These are phyloP conservation scores for Toxicodendron radicans DNA, from an alignment of 345 rosid species.

Conservation along the genomic window DNA sequence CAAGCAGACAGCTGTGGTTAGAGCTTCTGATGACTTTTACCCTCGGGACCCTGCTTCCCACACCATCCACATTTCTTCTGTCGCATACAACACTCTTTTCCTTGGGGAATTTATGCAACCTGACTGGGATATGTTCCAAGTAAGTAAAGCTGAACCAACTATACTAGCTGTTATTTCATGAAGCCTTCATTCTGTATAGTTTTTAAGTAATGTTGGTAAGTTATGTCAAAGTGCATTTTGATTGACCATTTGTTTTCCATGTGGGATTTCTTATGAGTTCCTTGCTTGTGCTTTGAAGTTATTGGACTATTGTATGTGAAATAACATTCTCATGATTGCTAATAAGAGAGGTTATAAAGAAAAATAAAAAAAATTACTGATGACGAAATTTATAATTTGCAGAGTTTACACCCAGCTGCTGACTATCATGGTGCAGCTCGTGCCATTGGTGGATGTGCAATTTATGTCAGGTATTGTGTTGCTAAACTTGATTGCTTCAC, in stretches of 20 bases:
- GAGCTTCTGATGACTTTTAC: slow-evolving; percentile 95
- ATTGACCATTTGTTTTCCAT: not conserved
- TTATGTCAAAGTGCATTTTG: not conserved
- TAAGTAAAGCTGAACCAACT: slow-evolving; percentile 37
- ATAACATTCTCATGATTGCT: not conserved
- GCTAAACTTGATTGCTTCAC: slow-evolving; percentile 9
- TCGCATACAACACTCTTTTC: slow-evolving; percentile 86
- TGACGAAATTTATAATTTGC: slow-evolving; percentile 29
- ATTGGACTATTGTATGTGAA: not conserved
- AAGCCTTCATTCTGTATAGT: not conserved
- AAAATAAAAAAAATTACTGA: not conserved
- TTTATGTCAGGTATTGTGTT: slow-evolving; percentile 78
- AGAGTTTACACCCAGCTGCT: slow-evolving; percentile 96
- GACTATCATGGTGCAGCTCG: slow-evolving; percentile 97
- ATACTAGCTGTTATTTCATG: not conserved
- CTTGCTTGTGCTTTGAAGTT: not conserved
- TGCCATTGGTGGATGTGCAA: slow-evolving; percentile 92
- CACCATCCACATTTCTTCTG: slow-evolving; percentile 89
- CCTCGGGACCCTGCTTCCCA: slow-evolving; percentile 97
- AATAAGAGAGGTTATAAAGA: slow-evolving; percentile 2
- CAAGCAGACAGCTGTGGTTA: slow-evolving; percentile 86
- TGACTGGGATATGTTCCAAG: slow-evolving; percentile 99
- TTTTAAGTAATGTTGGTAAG: not conserved
- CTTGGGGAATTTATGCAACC: slow-evolving; percentile 99
- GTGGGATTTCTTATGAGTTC: not conserved